These are phyloP conservation scores for Ascochyta koolunga DNA, from an alignment of 2,329 filamentous ascomycete species.

Conservation along the genomic window DNA sequence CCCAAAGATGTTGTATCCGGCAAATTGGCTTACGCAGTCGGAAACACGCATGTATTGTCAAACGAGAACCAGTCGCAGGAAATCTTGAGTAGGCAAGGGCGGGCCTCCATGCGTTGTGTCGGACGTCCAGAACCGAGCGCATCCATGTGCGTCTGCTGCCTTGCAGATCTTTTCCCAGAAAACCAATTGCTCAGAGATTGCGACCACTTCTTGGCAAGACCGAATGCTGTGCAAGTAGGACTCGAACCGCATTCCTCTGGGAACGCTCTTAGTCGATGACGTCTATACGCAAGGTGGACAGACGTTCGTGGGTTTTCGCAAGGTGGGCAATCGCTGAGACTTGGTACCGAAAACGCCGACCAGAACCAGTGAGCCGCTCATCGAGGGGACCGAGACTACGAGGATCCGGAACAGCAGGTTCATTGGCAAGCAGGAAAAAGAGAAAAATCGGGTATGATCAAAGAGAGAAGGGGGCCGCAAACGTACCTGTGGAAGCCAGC, in stretches of 20 bases:
- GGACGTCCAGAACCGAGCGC: constrained; percentile 6
- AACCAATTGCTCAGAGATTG: constrained; percentile 25
- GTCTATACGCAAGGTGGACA: background rate
- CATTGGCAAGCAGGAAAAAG: background rate
- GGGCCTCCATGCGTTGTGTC: constrained; percentile 4
- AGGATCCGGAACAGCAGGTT: background rate
- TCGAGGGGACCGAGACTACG: background rate
- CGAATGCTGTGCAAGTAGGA: constrained; percentile 19
- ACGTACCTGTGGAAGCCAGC: constrained; percentile 40
- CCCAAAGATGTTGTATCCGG: constrained; percentile 4
- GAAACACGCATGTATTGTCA: background rate
- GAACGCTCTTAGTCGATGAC: background rate
- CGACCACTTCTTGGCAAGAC: constrained; percentile 24
- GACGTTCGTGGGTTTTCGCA: background rate
- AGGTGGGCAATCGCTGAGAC: background rate
- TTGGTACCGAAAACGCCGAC: constrained; percentile 2
- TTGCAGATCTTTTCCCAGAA: constrained; percentile 29
- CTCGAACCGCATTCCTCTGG: constrained; percentile 7
- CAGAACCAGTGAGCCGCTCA: constrained; percentile 1
- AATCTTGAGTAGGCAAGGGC: constrained; percentile 4
- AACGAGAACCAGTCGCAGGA: background rate
- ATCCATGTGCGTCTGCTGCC: constrained; percentile 10
- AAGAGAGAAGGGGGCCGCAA: background rate
- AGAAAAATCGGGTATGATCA: background rate
- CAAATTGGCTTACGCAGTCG: background rate